These are phyloP conservation scores for Cucurbita ficifolia DNA, from an alignment of 306 rosid species.

Conservation along the genomic window DNA sequence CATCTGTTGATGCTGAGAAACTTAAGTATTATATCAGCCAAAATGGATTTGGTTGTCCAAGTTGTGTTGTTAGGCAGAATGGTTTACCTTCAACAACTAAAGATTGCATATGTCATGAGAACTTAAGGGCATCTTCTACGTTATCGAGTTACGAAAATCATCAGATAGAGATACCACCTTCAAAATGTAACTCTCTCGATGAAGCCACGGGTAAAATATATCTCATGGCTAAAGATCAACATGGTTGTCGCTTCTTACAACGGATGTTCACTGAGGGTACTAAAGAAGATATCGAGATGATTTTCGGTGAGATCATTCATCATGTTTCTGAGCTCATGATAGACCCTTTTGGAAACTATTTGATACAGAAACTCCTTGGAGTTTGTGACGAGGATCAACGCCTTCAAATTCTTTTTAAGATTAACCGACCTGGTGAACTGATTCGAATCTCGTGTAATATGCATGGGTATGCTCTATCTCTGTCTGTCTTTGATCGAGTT, in stretches of 20 bases:
- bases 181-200: slow-evolving; percentile 16
- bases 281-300: slow-evolving; percentile 23
- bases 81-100: not conserved
- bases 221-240: slow-evolving; percentile 52
- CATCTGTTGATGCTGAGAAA: not conserved
- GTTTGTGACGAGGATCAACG: slow-evolving; percentile 40
- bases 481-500: slow-evolving; percentile 1
- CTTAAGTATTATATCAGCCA: not conserved
- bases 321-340: slow-evolving; percentile 49
- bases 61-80: slow-evolving; percentile 8
- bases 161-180: slow-evolving; percentile 6
- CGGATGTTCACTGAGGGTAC: slow-evolving; percentile 39
- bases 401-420: slow-evolving; percentile 34
- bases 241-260: slow-evolving; percentile 56
- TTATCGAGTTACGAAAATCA: slow-evolving; percentile 8
- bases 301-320: slow-evolving; percentile 33
- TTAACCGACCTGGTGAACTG: slow-evolving; percentile 40
- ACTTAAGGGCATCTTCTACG: not conserved
- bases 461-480: slow-evolving; percentile 44
- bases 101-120: not conserved
- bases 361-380: slow-evolving; percentile 63
- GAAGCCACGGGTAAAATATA: slow-evolving; percentile 24
- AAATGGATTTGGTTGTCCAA: not conserved
- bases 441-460: slow-evolving; percentile 39
- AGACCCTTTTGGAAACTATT: slow-evolving; percentile 70